Percentiles rank a stretch among this genome's conserved stretches.
Evolutionary conservation across 169 alveolate genomes (phyloP).

Genomic region (Plasmodium sp.): DNA sequence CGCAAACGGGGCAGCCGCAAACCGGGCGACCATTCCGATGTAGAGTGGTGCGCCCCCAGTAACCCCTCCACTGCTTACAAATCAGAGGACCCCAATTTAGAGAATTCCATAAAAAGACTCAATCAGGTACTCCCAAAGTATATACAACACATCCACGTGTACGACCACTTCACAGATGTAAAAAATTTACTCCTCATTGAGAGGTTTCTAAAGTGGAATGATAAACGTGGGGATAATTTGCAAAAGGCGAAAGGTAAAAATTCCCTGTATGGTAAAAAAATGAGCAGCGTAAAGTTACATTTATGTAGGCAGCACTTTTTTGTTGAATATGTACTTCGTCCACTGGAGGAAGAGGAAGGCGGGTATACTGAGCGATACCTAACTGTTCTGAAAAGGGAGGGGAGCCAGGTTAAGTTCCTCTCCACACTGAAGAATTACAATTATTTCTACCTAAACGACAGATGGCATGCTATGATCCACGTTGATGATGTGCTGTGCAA

Average conservation of each 20-base stretch:
- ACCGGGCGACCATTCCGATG: not conserved
- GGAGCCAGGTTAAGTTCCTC: slow-evolving; percentile 11
- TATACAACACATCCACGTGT: slow-evolving; percentile 33
- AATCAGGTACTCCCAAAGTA: slow-evolving; percentile 18
- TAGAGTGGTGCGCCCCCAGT: not conserved
- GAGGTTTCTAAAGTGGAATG: not conserved
- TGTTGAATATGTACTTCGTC: not conserved
- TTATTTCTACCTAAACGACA: slow-evolving; percentile 26
- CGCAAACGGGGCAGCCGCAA: not conserved
- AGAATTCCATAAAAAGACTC: not conserved
- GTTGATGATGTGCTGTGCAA: slow-evolving; percentile 21
- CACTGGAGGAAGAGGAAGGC: not conserved
- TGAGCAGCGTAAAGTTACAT: not conserved
- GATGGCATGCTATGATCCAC: slow-evolving; percentile 13
- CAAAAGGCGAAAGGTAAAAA: not conserved
- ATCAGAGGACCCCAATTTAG: not conserved
- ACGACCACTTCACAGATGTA: not conserved
- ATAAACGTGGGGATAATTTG: not conserved
- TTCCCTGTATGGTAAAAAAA: not conserved
- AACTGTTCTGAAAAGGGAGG: slow-evolving; percentile 10
- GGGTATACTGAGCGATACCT: not conserved
- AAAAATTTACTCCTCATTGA: slow-evolving; percentile 23
- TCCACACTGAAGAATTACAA: slow-evolving; percentile 13
- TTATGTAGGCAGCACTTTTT: slow-evolving; percentile 6
- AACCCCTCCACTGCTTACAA: not conserved